phyloP scores from a whole-genome alignment of 2,329 filamentous ascomycete species.

The Colletotrichum viniferum region DNA sequence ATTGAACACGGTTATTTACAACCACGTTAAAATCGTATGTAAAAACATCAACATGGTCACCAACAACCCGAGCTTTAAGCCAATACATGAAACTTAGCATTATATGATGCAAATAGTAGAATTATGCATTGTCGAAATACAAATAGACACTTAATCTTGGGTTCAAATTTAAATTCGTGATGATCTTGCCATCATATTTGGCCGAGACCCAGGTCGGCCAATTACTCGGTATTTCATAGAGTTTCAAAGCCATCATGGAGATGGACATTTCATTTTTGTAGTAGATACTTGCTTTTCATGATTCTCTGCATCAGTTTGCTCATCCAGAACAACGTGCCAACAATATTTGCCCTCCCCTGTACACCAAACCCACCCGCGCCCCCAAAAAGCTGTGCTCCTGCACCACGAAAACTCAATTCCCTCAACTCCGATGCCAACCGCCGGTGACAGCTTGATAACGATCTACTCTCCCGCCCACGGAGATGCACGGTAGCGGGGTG shows the following conservation, averaged over 20 bases:
- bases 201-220: not conserved
- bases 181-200: not conserved
- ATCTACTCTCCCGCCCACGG: not conserved
- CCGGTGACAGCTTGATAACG: constrained; percentile 12
- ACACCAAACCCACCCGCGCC: not conserved
- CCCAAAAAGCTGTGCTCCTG: not conserved
- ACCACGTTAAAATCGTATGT: not conserved
- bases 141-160: no score
- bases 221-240: not conserved
- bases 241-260: not conserved
- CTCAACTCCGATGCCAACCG: constrained; percentile 11
- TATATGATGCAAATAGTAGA: not conserved
- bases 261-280: not conserved
- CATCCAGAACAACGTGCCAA: not conserved
- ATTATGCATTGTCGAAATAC: no score
- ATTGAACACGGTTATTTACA: not conserved
- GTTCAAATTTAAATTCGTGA: no score
- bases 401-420: not conserved
- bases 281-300: not conserved
- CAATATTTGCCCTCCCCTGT: not conserved
- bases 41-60: rapidly evolving
- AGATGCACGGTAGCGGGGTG: constrained; percentile 10
- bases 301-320: not conserved
- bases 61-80: not conserved
- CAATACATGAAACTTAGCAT: not conserved